Evolutionary conservation across 2,329 filamentous ascomycete species (phyloP).

Genomic region (Pseudogymnoascus sp.): DNA sequence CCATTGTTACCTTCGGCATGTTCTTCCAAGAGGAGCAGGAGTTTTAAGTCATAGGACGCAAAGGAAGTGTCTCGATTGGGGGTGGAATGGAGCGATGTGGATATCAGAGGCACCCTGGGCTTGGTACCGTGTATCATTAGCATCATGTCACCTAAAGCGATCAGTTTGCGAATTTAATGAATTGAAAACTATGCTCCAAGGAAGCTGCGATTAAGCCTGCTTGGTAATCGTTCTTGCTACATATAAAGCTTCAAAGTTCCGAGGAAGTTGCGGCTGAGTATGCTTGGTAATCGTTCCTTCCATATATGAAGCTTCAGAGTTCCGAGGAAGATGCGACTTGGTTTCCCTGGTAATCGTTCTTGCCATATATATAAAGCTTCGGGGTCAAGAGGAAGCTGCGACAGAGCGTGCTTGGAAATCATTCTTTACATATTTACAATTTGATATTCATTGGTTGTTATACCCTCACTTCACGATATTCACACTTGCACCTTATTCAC

Average conservation of each 20-base stretch:
- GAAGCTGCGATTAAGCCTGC: background rate
- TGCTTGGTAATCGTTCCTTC: background rate
- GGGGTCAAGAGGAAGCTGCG: background rate
- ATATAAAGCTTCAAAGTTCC: background rate
- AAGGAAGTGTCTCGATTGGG: background rate
- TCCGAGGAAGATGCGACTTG: background rate
- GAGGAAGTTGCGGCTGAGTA: background rate
- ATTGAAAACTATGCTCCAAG: background rate
- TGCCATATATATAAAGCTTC: background rate
- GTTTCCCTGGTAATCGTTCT: background rate
- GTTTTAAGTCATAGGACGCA: conserved; percentile 48
- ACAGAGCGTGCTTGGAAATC: background rate
- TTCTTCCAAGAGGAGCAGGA: conserved; percentile 98
- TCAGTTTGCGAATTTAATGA: background rate
- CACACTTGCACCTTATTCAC: too few species aligned
- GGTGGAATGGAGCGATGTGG: background rate
- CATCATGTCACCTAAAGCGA: conserved; percentile 3
- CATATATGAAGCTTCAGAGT: background rate
- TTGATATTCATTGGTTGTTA: background rate
- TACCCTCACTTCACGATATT: background rate
- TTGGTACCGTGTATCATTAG: conserved; percentile 4
- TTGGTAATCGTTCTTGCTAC: background rate
- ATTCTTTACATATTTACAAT: background rate
- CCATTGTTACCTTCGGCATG: conserved; percentile 95
- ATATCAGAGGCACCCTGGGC: background rate